These are phyloP conservation scores for Balamuthia mandrillaris DNA, from an alignment of 208 protist species.

Conservation along the genomic window DNA sequence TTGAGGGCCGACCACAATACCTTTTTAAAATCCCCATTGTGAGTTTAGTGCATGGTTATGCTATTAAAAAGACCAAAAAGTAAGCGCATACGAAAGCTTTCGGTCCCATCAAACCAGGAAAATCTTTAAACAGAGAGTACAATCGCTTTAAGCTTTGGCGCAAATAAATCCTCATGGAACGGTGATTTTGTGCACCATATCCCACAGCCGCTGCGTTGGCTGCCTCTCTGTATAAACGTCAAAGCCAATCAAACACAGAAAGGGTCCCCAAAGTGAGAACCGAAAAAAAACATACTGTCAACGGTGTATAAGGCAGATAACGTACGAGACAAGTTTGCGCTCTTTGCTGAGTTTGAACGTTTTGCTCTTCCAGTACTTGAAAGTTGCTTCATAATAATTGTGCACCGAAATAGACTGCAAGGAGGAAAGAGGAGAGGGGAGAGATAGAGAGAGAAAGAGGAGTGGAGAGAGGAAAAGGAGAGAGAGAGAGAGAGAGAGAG, in stretches of 20 bases:
- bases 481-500: too few species aligned
- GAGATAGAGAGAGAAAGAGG: not conserved
- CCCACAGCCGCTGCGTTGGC: too few species aligned
- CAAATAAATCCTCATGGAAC: not conserved
- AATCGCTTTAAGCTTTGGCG: not conserved
- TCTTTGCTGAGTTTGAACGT: constrained; percentile 19
- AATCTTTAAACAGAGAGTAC: not conserved
- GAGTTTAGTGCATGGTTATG: not conserved
- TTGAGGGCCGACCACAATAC: not conserved
- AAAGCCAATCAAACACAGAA: not conserved
- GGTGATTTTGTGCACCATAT: not conserved
- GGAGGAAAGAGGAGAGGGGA: too few species aligned
- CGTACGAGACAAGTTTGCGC: not conserved
- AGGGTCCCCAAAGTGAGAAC: too few species aligned
- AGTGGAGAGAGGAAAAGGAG: too few species aligned
- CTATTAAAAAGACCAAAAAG: not conserved
- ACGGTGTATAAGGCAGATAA: not conserved
- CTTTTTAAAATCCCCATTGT: too few species aligned
- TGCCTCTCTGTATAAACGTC: too few species aligned
- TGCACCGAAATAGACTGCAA: constrained; percentile 6
- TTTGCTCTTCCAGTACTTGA: constrained; percentile 19
- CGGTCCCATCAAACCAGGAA: not conserved
- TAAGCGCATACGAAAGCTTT: not conserved
- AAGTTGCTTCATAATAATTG: not conserved
- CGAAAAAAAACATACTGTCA: too few species aligned